These are phyloP conservation scores for Entomortierella lignicola DNA, from an alignment of 192 early-diverging fungal genomes.

Conservation along the genomic window DNA sequence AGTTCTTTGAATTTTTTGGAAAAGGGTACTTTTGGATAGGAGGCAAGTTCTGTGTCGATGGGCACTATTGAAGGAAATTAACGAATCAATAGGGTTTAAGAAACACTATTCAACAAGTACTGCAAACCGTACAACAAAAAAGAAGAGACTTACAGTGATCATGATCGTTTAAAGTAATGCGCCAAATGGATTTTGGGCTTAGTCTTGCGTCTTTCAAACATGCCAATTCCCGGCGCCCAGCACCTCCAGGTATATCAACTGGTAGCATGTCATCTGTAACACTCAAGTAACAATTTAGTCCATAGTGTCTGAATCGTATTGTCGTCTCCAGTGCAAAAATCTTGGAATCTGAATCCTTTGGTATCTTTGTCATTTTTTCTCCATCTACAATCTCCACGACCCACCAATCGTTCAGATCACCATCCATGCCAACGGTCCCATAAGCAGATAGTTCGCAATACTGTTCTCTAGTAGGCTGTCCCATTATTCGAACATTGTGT, in stretches of 20 bases:
- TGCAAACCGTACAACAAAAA: neutral
- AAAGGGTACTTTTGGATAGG: constrained; percentile 17
- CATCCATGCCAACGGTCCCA: constrained; percentile 67
- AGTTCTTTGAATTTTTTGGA: constrained; percentile 12
- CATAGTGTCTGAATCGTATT: constrained; percentile 76
- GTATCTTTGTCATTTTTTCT: constrained; percentile 26
- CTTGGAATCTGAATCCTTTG: constrained; percentile 10
- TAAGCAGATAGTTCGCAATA: constrained; percentile 56
- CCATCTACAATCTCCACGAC: constrained; percentile 72
- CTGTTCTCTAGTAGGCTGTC: neutral
- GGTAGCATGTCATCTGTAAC: constrained; percentile 49
- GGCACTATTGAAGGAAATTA: constrained; percentile 14
- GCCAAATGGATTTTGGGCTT: constrained; percentile 7
- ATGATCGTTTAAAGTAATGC: constrained; percentile 46
- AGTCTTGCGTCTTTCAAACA: constrained; percentile 31
- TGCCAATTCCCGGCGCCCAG: constrained; percentile 14
- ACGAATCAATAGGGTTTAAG: neutral
- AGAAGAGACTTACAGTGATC: constrained; percentile 23
- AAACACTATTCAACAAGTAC: neutral
- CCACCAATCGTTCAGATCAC: constrained; percentile 92
- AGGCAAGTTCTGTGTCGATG: constrained; percentile 9
- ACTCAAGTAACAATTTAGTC: constrained; percentile 76
- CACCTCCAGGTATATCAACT: constrained; percentile 77
- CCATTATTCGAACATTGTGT: constrained; percentile 61
- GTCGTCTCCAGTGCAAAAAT: constrained; percentile 67